Evolutionary conservation across 1,284 basidiomycete species (phyloP).

Genomic region (Sporisorium reilianum): DNA sequence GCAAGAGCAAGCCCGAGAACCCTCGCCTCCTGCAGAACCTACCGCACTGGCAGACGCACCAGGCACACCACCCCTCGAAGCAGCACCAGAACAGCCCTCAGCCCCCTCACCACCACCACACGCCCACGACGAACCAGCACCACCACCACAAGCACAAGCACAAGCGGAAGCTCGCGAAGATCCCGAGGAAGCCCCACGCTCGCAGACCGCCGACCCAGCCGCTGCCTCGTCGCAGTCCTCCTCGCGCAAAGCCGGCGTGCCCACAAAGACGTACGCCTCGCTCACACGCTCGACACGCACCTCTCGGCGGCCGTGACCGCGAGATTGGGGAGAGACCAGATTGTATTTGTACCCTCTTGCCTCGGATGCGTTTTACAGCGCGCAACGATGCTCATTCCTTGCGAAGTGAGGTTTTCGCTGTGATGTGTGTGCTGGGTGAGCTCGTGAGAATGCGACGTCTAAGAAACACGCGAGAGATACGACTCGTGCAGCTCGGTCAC

Average conservation of each 20-base stretch:
- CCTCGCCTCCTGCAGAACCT: not conserved
- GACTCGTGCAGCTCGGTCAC: constrained; percentile 55
- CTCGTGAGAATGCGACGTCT: not conserved
- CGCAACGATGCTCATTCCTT: not conserved
- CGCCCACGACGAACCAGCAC: not conserved
- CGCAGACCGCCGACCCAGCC: no score
- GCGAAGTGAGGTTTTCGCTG: not conserved
- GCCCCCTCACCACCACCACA: not conserved
- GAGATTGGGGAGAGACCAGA: no score
- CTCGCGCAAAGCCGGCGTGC: not conserved
- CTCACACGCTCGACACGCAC: constrained; percentile 3
- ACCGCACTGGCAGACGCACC: not conserved
- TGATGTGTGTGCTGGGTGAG: not conserved
- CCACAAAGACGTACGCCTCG: not conserved
- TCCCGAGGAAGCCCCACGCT: no score
- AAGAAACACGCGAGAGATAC: constrained; percentile 38
- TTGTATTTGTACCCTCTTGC: constrained; percentile 1
- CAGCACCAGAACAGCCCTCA: constrained; percentile 8
- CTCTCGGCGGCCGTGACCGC: constrained; percentile 1
- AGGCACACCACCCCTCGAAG: not conserved
- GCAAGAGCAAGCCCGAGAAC: not conserved
- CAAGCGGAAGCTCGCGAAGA: not conserved
- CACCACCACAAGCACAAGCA: not conserved
- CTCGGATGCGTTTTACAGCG: no score
- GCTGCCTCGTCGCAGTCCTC: constrained; percentile 7